A percentile compares a stretch with the other conserved stretches of the same genome.
Evolutionary conservation across 108 stramenopile species (phyloP).

Genomic region (Pseudonitzschia multiseries): DNA sequence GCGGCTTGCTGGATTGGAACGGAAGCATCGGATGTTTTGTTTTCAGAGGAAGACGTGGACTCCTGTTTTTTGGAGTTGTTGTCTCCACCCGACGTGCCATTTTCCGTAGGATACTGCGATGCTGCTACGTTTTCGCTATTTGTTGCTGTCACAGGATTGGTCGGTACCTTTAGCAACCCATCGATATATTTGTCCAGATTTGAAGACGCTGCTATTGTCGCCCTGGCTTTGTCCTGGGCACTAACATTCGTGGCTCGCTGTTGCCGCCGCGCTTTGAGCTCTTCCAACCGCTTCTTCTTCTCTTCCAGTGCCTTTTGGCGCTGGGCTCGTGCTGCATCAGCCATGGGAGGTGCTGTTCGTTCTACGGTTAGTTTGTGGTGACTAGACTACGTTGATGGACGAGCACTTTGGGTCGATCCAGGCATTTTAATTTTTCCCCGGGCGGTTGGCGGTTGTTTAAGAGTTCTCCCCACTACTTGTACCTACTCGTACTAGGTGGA

Average conservation of each 20-base stretch:
- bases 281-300: conserved; percentile 73
- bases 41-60: not conserved
- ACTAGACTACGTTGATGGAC: not conserved
- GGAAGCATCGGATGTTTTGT: conserved; percentile 9
- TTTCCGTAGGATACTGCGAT: conserved; percentile 1
- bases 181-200: conserved; percentile 85
- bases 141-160: conserved; percentile 13
- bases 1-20: conserved; percentile 6
- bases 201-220: conserved; percentile 30
- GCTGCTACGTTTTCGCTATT: conserved; percentile 9
- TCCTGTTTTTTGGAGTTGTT: conserved; percentile 7
- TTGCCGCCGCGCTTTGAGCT: conserved; percentile 67
- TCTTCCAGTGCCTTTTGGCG: conserved; percentile 64
- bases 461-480: no score
- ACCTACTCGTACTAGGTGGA: not conserved
- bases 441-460: not conserved
- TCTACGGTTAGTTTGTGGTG: not conserved
- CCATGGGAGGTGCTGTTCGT: conserved; percentile 31
- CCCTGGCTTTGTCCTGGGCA: conserved; percentile 26
- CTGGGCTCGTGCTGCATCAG: conserved; percentile 34
- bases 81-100: not conserved
- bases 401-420: not conserved
- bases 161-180: conserved; percentile 55
- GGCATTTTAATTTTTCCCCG: not conserved
- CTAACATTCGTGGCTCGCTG: conserved; percentile 34